Conservation (phyloP, 2,329 filamentous ascomycete genomes). For the Arthrobotrys conoides region DNA sequence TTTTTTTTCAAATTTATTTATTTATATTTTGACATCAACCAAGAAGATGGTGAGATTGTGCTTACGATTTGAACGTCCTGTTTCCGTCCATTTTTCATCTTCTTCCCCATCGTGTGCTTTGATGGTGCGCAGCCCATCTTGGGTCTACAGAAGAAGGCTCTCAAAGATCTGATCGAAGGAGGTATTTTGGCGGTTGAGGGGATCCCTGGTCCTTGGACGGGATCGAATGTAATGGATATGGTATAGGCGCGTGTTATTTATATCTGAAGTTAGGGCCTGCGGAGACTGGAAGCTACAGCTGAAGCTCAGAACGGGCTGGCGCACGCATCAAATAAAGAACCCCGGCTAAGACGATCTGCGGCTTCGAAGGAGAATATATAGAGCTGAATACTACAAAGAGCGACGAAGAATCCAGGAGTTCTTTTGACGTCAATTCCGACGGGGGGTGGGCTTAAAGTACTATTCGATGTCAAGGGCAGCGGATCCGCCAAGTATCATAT, state of each 20-base stretch:
- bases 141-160: constrained; percentile 35
- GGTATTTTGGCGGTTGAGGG: constrained; percentile 46
- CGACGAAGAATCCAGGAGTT: constrained; percentile 43
- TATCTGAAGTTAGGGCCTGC: not conserved
- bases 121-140: constrained; percentile 59
- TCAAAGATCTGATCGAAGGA: constrained; percentile 44
- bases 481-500: constrained; percentile 48
- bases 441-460: constrained; percentile 30
- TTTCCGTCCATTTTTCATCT: constrained; percentile 31
- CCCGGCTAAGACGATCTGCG: constrained; percentile 25
- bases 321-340: constrained; percentile 28
- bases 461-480: constrained; percentile 26
- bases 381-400: constrained; percentile 14
- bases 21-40: too few relatives aligned
- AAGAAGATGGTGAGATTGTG: not conserved
- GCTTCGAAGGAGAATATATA: constrained; percentile 39
- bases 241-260: constrained; percentile 12
- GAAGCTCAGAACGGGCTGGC: constrained; percentile 29
- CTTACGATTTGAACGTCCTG: constrained; percentile 57
- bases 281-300: constrained; percentile 12
- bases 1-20: too few relatives aligned
- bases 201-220: constrained; percentile 47
- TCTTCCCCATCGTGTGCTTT: constrained; percentile 43
- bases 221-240: constrained; percentile 21
- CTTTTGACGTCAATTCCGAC: constrained; percentile 54